Evolutionary conservation across 495 filamentous ascomycete genomes (phyloP), one percentile per base, ranked within the genome.

Genomic region (Darksidea phi): DNA sequence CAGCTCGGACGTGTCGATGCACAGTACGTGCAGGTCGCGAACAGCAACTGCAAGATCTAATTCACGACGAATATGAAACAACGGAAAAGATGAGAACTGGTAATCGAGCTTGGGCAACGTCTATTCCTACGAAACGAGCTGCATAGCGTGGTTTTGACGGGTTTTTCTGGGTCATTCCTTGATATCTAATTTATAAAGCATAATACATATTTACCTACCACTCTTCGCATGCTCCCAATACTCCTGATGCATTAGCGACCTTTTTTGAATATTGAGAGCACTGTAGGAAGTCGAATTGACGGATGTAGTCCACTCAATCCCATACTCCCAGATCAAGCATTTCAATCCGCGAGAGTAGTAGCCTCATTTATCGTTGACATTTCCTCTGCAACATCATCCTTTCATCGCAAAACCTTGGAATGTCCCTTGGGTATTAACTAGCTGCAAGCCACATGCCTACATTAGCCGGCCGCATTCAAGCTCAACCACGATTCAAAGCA

Each of bases 1-100:
- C 48, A 73, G 50, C 65, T 87, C 48, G 88, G 88, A 20, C 74
- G 80, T 0, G 70, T 90, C 10, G 71, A 78, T 17, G 86, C 80
- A 2, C 21, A 34, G 20, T 59, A 59, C 25, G 42, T 28, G 1
- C 54, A 54, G 38, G 61, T 64, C 23, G 61, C 34, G 21, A 32
- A 25, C 13, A 59, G 54, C 48, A 59, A 54, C 11, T 64, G 61
- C 55, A 59, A 59, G 54, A 15, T 57, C 11, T 55, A 17, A 23
- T 34, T 21, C 21, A 36, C 23, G 24, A 15, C 47, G 8, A 21
- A 49, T 5, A 15, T 6, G 6, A 23, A 18, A 17, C 17, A 15
- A 21, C 47, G 23, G 23, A 15, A 25, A 24, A 17, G 23, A 7
- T 3, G 47, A 17, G 23, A 5, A 15, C 8, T 23, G 47, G 24